Evolutionary conservation across 345 rosid genomes (phyloP).

Genomic region (Lepidium didymum): DNA sequence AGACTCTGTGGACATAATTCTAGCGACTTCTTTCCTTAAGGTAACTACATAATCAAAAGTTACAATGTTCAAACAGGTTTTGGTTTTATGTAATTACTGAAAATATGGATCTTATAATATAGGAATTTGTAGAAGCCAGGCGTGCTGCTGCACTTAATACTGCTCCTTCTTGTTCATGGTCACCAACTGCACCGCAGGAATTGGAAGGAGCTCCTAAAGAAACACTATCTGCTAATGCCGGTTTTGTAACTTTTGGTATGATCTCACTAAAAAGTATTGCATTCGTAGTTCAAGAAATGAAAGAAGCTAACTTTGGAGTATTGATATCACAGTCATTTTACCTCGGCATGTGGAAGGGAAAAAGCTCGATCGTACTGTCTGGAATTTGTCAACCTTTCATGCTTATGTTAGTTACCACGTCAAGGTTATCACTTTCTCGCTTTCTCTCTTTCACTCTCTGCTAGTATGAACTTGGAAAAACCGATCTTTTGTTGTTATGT

Average conservation of each 20-base stretch:
- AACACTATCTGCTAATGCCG: slow-evolving; percentile 79
- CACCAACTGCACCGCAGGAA: slow-evolving; percentile 64
- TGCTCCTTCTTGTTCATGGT: slow-evolving; percentile 89
- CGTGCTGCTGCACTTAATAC: slow-evolving; percentile 66
- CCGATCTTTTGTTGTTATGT: neutral
- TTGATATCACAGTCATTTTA: slow-evolving; percentile 54
- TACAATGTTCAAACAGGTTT: neutral
- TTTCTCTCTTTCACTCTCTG: slow-evolving; percentile 7
- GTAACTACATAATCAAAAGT: slow-evolving; percentile 27
- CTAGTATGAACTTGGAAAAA: neutral
- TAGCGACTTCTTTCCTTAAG: slow-evolving; percentile 92
- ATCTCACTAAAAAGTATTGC: neutral
- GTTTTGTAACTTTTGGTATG: slow-evolving; percentile 94
- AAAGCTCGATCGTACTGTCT: slow-evolving; percentile 81
- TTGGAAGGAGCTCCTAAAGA: slow-evolving; percentile 65
- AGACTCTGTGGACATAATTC: slow-evolving; percentile 67
- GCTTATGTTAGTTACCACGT: slow-evolving; percentile 97
- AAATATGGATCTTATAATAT: neutral
- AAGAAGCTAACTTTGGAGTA: slow-evolving; percentile 3
- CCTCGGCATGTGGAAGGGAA: slow-evolving; percentile 89
- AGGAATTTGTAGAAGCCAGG: slow-evolving; percentile 96
- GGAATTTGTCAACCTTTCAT: slow-evolving; percentile 86
- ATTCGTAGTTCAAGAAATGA: neutral
- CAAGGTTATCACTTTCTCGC: slow-evolving; percentile 42
- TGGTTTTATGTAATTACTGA: neutral